Conservation (phyloP, 192 early-diverging fungal species). For the Spizellomyces sp. region DNA sequence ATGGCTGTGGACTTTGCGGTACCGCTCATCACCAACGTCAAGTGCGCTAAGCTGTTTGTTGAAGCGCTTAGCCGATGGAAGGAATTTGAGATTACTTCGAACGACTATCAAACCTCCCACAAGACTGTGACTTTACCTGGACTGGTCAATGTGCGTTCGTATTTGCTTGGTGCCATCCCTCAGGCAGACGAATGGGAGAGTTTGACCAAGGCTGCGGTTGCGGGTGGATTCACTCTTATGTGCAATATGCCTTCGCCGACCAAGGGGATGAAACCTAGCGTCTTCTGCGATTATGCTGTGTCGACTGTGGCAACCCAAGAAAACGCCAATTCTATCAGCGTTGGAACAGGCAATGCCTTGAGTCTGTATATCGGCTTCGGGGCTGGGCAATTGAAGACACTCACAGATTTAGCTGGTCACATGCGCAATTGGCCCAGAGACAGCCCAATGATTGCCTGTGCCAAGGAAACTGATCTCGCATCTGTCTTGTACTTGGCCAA, state of each 20-base stretch:
- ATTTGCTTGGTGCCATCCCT: constrained; percentile 57
- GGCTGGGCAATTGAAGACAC: constrained; percentile 49
- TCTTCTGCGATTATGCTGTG: constrained; percentile 72
- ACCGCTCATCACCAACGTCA: constrained; percentile 98
- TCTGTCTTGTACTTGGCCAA: constrained; percentile 85
- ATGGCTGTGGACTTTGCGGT: constrained; percentile 98
- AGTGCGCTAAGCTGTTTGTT: constrained; percentile 97
- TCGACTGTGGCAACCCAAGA: constrained; percentile 68
- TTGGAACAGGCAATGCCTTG: constrained; percentile 38
- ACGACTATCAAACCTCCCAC: constrained; percentile 93
- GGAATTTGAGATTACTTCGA: constrained; percentile 73
- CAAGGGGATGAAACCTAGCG: constrained; percentile 58
- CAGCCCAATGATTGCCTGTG: constrained; percentile 79
- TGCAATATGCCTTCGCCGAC: constrained; percentile 61
- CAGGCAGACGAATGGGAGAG: constrained; percentile 58
- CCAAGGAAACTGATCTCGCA: constrained; percentile 85
- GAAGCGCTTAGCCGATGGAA: constrained; percentile 82
- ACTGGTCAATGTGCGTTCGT: constrained; percentile 77
- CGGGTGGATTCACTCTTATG: constrained; percentile 85
- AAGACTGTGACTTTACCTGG: constrained; percentile 83
- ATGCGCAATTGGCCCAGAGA: constrained; percentile 79
- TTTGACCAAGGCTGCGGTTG: constrained; percentile 73
- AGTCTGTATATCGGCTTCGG: constrained; percentile 64
- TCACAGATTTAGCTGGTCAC: constrained; percentile 70
- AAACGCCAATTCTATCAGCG: constrained; percentile 58